Percentiles rank a stretch among this genome's conserved stretches.
Evolutionary conservation across 2,329 filamentous ascomycete species (phyloP).

Genomic region (Claviceps spartinae): DNA sequence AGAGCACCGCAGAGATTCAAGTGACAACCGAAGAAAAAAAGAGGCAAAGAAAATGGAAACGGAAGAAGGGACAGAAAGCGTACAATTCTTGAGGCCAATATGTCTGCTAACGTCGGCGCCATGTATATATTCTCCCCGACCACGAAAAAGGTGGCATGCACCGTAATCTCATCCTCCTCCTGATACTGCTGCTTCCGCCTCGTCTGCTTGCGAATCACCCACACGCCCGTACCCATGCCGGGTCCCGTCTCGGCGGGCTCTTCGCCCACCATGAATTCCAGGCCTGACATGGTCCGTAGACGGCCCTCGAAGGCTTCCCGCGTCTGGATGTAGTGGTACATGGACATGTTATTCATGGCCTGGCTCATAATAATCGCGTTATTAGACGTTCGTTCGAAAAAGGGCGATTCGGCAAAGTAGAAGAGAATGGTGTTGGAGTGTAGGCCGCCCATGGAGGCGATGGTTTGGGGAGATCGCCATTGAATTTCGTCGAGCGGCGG

Average conservation of each 20-base stretch:
- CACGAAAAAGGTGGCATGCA: slow-evolving; percentile 50
- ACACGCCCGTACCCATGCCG: slow-evolving; percentile 53
- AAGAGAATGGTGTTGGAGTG: slow-evolving; percentile 53
- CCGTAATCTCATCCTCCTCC: slow-evolving; percentile 43
- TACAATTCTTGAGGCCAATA: slow-evolving; percentile 46
- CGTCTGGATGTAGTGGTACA: slow-evolving; percentile 43
- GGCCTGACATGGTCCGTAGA: slow-evolving; percentile 49
- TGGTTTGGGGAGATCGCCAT: slow-evolving; percentile 42
- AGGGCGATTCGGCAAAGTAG: slow-evolving; percentile 55
- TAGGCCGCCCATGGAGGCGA: slow-evolving; percentile 40
- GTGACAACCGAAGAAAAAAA: neutral
- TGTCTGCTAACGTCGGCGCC: slow-evolving; percentile 47
- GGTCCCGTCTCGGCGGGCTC: slow-evolving; percentile 50
- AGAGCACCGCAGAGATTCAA: too few relatives aligned
- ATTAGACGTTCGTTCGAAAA: slow-evolving; percentile 55
- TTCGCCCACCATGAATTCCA: slow-evolving; percentile 54
- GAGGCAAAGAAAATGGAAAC: too few relatives aligned
- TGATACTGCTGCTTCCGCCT: slow-evolving; percentile 41
- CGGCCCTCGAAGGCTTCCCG: slow-evolving; percentile 50
- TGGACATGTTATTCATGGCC: slow-evolving; percentile 45
- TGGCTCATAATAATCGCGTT: slow-evolving; percentile 51
- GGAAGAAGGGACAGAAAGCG: slow-evolving; percentile 8
- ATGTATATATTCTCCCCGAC: slow-evolving; percentile 54
- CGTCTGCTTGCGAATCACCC: slow-evolving; percentile 57
- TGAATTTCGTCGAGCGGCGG: slow-evolving; percentile 52